Conservation (phyloP, 2,329 filamentous ascomycete genomes). For the Decorospora gaudefroyi region DNA sequence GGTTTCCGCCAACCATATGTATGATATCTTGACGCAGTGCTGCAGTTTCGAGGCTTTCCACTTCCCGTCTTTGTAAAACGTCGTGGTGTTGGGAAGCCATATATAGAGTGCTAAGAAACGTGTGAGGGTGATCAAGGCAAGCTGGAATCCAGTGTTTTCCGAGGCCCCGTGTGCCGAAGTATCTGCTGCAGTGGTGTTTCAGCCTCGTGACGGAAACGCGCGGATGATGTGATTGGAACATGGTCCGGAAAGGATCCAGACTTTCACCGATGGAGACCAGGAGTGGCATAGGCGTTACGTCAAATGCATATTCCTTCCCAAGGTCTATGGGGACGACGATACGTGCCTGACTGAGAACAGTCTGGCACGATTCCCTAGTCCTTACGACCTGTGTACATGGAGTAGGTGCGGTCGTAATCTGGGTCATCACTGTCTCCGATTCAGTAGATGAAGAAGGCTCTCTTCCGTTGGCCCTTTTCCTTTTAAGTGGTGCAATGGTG, state of each 20-base stretch:
- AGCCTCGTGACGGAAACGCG: conserved; percentile 40
- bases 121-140: conserved; percentile 39
- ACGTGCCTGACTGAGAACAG: conserved; percentile 24
- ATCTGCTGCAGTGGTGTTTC: conserved; percentile 43
- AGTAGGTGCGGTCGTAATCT: conserved; percentile 4
- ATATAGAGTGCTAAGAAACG: conserved; percentile 47
- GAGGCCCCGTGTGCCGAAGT: conserved; percentile 44
- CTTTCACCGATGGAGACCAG: conserved; percentile 39
- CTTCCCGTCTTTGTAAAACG: conserved; percentile 25
- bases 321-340: conserved; percentile 29
- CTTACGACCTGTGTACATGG: conserved; percentile 14
- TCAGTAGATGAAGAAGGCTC: conserved; percentile 11
- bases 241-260: conserved; percentile 44
- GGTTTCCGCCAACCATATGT: conserved; percentile 34
- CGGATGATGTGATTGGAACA: conserved; percentile 39
- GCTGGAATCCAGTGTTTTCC: conserved; percentile 44
- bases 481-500: conserved; percentile 4
- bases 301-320: conserved; percentile 26
- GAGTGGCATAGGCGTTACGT: conserved; percentile 16
- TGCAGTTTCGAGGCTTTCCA: conserved; percentile 39
- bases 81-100: conserved; percentile 44
- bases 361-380: conserved; percentile 12
- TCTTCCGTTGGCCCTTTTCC: background rate
- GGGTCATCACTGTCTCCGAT: conserved; percentile 7
- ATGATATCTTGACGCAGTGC: conserved; percentile 45